These are phyloP conservation scores for Rhynchospora pubera DNA, from an alignment of 176 grass and related monocot genomes.

Conservation along the genomic window DNA sequence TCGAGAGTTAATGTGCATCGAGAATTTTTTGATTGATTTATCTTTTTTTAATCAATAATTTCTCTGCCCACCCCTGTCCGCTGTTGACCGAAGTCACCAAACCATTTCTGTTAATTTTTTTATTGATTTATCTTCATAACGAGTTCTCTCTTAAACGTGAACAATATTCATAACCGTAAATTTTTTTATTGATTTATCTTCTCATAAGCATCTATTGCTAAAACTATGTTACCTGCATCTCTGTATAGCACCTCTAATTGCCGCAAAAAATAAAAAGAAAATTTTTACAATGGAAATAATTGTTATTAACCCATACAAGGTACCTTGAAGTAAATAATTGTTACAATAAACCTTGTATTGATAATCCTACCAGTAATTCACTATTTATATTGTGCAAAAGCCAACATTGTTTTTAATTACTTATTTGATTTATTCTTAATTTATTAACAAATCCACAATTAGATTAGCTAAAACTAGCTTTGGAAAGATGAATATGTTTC, in stretches of 20 bases:
- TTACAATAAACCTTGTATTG: not conserved
- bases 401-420: not conserved
- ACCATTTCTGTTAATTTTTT: no score
- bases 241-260: slow-evolving; percentile 90
- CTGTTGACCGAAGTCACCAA: no score
- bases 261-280: slow-evolving; percentile 16
- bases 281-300: not conserved
- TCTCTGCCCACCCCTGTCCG: no score
- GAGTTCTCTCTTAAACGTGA: no score
- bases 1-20: no score
- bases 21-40: no score
- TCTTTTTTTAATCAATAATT: no score
- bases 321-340: not conserved
- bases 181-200: no score
- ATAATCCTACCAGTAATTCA: not conserved
- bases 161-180: no score
- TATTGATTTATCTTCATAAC: no score
- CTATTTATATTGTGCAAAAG: not conserved
- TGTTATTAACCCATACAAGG: not conserved
- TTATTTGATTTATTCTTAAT: not conserved
- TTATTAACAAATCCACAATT: not conserved
- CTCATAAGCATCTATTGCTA: slow-evolving; percentile 88
- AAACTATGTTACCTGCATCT: slow-evolving; percentile 89
- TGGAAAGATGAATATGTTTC: not conserved
- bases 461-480: not conserved